phyloP scores from a whole-genome alignment of 345 rosid genomes.

The Sonneratia caseolaris region DNA sequence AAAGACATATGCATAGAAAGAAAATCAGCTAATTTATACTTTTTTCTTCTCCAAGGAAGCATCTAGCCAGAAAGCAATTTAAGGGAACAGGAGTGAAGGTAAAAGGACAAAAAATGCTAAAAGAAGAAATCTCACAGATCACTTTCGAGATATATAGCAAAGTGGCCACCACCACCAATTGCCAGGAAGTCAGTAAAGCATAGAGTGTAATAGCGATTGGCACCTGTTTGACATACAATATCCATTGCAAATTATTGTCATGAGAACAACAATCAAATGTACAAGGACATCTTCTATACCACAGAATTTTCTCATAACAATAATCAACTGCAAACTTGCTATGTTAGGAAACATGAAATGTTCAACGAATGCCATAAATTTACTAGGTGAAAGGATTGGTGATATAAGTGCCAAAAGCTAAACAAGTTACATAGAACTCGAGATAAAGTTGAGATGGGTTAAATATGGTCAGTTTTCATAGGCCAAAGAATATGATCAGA shows the following conservation, averaged over 20 bases:
- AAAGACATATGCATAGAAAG: constrained; percentile 6
- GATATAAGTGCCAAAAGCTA: background rate
- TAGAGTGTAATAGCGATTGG: constrained; percentile 78
- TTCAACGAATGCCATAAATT: background rate
- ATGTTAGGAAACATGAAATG: background rate
- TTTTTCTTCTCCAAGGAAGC: background rate
- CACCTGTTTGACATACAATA: constrained; percentile 44
- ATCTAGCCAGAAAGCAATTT: background rate
- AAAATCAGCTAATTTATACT: background rate
- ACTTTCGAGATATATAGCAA: constrained; percentile 80
- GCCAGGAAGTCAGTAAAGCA: constrained; percentile 75
- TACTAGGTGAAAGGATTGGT: background rate
- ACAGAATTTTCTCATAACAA: background rate
- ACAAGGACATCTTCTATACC: background rate
- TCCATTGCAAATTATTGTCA: background rate
- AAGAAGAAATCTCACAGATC: constrained; percentile 60
- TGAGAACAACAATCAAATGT: background rate
- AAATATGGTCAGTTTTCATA: background rate
- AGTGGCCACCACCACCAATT: constrained; percentile 89
- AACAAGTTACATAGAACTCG: background rate
- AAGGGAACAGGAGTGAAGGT: background rate
- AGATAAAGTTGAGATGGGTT: background rate
- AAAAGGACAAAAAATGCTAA: background rate
- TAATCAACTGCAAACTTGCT: background rate
- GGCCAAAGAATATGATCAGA: no score